phyloP scores from a whole-genome alignment of 257 asterid species.

The Eustoma russellianum region DNA sequence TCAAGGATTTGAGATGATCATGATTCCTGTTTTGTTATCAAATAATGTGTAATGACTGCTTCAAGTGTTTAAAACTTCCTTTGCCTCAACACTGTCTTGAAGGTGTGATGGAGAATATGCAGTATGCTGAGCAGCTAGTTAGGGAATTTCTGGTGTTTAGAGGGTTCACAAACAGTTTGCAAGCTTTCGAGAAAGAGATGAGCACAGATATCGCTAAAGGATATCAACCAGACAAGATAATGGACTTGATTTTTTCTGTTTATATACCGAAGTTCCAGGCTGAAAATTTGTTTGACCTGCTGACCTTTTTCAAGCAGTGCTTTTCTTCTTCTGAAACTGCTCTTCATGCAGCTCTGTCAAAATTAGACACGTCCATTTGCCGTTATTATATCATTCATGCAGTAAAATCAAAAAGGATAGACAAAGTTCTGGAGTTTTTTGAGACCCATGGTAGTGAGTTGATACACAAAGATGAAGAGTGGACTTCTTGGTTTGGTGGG shows the following conservation, averaged over 20 bases:
- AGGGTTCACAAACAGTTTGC: constrained; percentile 75
- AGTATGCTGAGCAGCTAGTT: constrained; percentile 77
- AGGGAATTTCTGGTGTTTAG: constrained; percentile 79
- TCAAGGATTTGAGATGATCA: no score
- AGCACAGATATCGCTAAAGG: constrained; percentile 79
- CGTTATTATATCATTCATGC: constrained; percentile 71
- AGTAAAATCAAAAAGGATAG: constrained; percentile 55
- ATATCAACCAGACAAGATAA: constrained; percentile 72
- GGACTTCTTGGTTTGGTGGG: constrained; percentile 93
- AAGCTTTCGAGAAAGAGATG: constrained; percentile 72
- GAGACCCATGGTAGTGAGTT: constrained; percentile 52
- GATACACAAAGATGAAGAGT: constrained; percentile 57
- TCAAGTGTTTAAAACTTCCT: background rate
- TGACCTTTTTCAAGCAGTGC: constrained; percentile 57
- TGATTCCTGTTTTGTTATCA: no score
- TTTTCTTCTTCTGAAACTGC: constrained; percentile 49
- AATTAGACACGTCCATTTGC: constrained; percentile 52
- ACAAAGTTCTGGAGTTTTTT: constrained; percentile 68
- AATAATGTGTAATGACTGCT: no score
- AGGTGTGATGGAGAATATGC: constrained; percentile 57
- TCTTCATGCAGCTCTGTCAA: constrained; percentile 34
- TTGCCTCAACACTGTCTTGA: constrained; percentile 4
- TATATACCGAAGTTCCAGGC: constrained; percentile 78
- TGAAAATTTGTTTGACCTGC: constrained; percentile 54
- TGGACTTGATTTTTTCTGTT: constrained; percentile 68